phyloP scores from a whole-genome alignment of 148 eudicot genomes.

The Vaccinium corymbosum region DNA sequence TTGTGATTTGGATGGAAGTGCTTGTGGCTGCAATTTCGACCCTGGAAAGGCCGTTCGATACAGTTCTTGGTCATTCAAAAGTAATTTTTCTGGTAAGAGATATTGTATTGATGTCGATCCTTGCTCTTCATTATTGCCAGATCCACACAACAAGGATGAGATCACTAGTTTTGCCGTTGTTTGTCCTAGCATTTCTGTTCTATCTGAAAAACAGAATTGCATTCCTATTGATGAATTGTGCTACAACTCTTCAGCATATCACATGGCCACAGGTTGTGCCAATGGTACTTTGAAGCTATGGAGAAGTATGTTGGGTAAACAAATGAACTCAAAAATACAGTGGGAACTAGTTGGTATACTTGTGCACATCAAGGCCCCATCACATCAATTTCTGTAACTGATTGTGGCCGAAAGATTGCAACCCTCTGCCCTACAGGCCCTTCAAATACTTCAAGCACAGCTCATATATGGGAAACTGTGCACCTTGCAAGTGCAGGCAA shows the following conservation, averaged over 20 bases:
- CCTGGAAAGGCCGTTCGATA: conserved; percentile 24
- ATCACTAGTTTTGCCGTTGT: conserved; percentile 61
- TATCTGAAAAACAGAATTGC: conserved; percentile 31
- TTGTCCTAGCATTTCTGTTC: conserved; percentile 35
- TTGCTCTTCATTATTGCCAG: conserved; percentile 58
- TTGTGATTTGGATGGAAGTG: conserved; percentile 34
- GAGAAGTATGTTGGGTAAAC: conserved; percentile 49
- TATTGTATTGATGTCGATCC: conserved; percentile 49
- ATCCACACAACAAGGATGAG: conserved; percentile 40
- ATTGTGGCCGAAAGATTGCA: conserved; percentile 78
- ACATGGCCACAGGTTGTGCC: conserved; percentile 69
- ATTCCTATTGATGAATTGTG: conserved; percentile 29
- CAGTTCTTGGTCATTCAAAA: conserved; percentile 35
- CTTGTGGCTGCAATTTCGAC: conserved; percentile 23
- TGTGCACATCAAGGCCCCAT: conserved; percentile 56
- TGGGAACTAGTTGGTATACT: conserved; percentile 88
- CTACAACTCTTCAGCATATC: conserved; percentile 43
- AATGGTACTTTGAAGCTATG: conserved; percentile 82
- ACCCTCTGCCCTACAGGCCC: conserved; percentile 38
- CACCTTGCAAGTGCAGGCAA: conserved; percentile 47
- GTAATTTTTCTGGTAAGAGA: conserved; percentile 50
- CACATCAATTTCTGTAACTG: conserved; percentile 48
- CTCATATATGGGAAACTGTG: conserved; percentile 70
- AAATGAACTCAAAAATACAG: conserved; percentile 29
- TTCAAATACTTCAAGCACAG: conserved; percentile 28